Base-by-base conservation (phyloP, 2,329 filamentous ascomycete species). In the Plectosphaerella plurivora region DNA sequence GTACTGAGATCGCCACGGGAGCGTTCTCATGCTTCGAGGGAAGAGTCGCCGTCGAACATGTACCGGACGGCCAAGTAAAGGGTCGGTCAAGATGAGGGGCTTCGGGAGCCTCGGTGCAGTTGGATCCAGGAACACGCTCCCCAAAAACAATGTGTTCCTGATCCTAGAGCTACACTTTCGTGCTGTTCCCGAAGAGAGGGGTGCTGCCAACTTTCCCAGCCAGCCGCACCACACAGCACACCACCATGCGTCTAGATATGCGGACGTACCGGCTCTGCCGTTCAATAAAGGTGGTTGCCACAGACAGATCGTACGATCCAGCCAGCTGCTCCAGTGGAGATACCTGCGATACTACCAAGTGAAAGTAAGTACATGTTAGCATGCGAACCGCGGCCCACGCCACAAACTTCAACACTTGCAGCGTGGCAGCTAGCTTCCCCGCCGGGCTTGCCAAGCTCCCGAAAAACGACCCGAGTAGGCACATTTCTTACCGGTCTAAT, bases 1-100 rank as follows among this genome's bases (percentile, higher is more conserved):
- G 64, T 64, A 3, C 55, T 71, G 41, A 60, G 60, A 11, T 59
- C 63, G 18, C 63, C 59, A 52, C 35, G 50, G 35, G 10, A 20
- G 5, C 20, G 7, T 14, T 18, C 16, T 6, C 28, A 12, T 16
- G 5, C 12, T 12, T 41, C 25, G 18, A 16, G 33, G 25, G 39
- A 33, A 7, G 36, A 45, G 28, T 55, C 49, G 5, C 51, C 46
- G 42, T 42, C 50, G 10, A 61, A 47, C 45, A 62, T 62, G 35
- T 62, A 62, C 36, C 47, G 47, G 47, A 16, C 25, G 45, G 24
- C 45, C 24, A 33, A 47, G 25, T n/a, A 24, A n/a, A 25, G 35
- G 20, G 8, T n/a, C 28, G 20, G 22, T 22, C 22, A 22, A 3
- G 22, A 22, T 5, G 22, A 22, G 22, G 22, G 22, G 22, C 5